Base-by-base conservation (phyloP, 139 green algal genomes). In the Ulvella scutata region DNA sequence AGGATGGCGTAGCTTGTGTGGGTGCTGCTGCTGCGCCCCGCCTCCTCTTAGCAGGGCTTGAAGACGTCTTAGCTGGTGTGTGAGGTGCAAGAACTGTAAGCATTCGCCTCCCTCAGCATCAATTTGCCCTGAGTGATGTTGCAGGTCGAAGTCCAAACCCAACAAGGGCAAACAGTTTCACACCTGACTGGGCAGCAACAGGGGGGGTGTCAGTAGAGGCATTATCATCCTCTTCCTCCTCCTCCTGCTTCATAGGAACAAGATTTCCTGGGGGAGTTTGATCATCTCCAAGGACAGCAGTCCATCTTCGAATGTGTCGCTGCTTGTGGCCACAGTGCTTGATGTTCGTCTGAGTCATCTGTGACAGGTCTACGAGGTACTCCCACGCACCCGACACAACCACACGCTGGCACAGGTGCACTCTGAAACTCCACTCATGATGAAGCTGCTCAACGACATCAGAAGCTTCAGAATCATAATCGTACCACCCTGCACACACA, bases 301-400 rank as follows among this genome's bases (percentile, higher is more conserved):
- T 67, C 51, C 51, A 67, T n/a, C 74, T 40, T 17, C 40, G 38
- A 43, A 78, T 78, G 74, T 60, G 74, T 17, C 74, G 33, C n/a
- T 38, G 75, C 74, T 78, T 78, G 74, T 60, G 74, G 0, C 13
- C 74, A 20, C 13, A 10, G 1, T 51, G n/a, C 17, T 2, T 43
- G 38, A 43, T 37, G 51, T 73, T 74, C 31, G 43, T 43, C 44
- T 74, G 74, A n/a, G 40, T 78, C 74, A 78, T 73, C 44, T 35
- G 28, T 13, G 38, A 4, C 59, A 78, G 43, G 59, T 76, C 36
- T 20, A 76, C 72, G 29, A 4, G 29, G 35, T 76, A 76, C 33
- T 43, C 40, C 72, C 72, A 76, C 37, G 2, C 40, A 20, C 72
- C 72, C 26, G 37, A 61, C 6, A 2, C 72, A 17, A 78, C 59